Base-by-base conservation (phyloP, 2,329 filamentous ascomycete genomes). In the Alternaria gansuensis region DNA sequence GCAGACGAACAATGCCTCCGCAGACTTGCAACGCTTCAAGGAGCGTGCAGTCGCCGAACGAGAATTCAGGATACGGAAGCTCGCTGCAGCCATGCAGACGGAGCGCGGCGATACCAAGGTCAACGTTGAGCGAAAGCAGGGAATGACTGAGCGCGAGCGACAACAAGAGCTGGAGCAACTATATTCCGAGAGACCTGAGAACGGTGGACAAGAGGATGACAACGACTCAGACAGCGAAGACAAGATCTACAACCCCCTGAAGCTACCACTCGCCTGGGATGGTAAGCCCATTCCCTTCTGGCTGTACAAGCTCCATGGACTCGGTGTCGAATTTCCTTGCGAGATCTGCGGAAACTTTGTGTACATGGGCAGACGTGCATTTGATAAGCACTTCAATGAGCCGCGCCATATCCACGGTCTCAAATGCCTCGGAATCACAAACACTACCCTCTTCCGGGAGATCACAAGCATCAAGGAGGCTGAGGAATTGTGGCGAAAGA, bases 251-350 rank as follows among this genome's bases (percentile, higher is more conserved):
- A 99, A 99, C 77, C 95, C 95, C 0, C 85, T 99, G 66, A 99
- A 99, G 75, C 84, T 99, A 2, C 95, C 95, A 0, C 84, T 99
- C 7, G 94, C 92, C 2, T 99, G 96, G 96, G 95, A 99, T 68
- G 95, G 96, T 69, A 99, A 99, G 75, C 95, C 96, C 0, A 99
- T 99, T 70, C 95, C 96, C 0, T 99, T 95, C 82, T 99, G 95
- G 95, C 85, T 99, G 14, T 99, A 98, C 83, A 95, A 97, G 69
- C 84, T 99, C 14, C 95, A 99, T 74, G 95, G 95, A 1, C 82
- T 99, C 26, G 95, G 95, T 8, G 93, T 97, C 11, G 95, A 99
- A 70, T 97, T 97, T 68, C 85, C 90, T 0, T 99, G 95, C 82
- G 94, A 99, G 76, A 92, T 99, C 56, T 99, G 95, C 74, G 95